Conservation (phyloP, 2,329 filamentous ascomycete species). For the Talaromyces verruculosus region DNA sequence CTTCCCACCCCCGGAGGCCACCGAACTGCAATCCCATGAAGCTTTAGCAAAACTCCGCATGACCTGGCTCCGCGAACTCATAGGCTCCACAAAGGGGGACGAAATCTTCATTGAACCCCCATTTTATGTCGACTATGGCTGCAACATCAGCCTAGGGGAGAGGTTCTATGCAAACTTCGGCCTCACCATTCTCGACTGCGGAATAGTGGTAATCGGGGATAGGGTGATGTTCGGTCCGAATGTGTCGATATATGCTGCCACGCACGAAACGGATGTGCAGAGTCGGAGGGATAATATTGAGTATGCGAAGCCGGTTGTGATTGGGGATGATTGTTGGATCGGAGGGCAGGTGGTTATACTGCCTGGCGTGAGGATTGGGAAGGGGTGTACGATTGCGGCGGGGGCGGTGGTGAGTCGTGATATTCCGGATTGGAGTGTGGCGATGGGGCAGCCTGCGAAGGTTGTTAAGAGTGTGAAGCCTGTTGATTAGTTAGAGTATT, state of each 20-base stretch:
- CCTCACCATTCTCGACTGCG: conserved; percentile 54
- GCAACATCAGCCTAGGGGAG: conserved; percentile 61
- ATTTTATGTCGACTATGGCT: conserved; percentile 63
- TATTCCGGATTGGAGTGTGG: conserved; percentile 23
- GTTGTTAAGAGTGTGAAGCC: conserved; percentile 22
- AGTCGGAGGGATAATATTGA: conserved; percentile 51
- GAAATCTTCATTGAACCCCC: conserved; percentile 59
- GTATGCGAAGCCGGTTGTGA: conserved; percentile 50
- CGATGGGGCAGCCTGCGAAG: conserved; percentile 21
- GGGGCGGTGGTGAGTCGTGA: conserved; percentile 43
- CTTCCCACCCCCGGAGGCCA: conserved; percentile 42
- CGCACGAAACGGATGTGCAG: conserved; percentile 53
- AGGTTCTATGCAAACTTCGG: conserved; percentile 54
- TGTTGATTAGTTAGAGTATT: conserved; percentile 3
- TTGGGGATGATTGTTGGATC: conserved; percentile 53
- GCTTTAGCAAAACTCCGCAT: conserved; percentile 44
- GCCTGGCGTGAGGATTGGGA: conserved; percentile 45
- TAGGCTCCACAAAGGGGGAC: conserved; percentile 54
- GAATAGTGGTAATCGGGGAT: conserved; percentile 54
- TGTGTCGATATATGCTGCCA: conserved; percentile 54
- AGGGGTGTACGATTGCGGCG: conserved; percentile 44
- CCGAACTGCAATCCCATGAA: conserved; percentile 30
- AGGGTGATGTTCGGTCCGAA: conserved; percentile 55
- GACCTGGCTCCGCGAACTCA: conserved; percentile 51
- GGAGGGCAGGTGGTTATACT: conserved; percentile 49